Base-by-base conservation (phyloP, 208 protist genomes). In the Wallacemonas sp. region DNA sequence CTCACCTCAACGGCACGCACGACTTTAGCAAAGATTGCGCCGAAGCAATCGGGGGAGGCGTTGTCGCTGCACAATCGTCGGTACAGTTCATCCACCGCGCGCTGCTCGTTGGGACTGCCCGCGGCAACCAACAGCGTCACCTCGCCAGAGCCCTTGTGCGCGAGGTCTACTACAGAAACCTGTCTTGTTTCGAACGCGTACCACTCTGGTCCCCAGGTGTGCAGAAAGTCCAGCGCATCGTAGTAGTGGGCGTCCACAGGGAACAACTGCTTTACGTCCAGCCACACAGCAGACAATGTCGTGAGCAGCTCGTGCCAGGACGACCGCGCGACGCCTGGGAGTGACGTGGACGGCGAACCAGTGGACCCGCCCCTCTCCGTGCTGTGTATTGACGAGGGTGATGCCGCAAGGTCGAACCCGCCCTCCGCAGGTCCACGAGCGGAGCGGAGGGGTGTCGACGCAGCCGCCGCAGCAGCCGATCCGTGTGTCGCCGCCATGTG, bases 191-290 rank as follows among this genome's bases (percentile, higher is more conserved):
- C 39, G 29, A 34, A 27, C 27, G 52, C 54, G 41, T 57, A 50
- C 69, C 62, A 75, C 2, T 52, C 68, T 1, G 52, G 53, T 21
- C 69, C 69, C 69, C 69, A 75, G 26, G 29, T 38, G 1, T 44
- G 37, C 34, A 69, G 19, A 38, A 68, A 63, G 41, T 75, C 69
- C 21, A 45, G n/a, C 2, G 44, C 19, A 33, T 75, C 61, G 46
- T 64, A 75, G 62, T 68, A 75, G 26, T 54, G 36, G 15, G 62
- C 48, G n/a, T 69, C 69, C 32, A 75, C 24, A 10, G 69, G 69
- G 13, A 75, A 34, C 3, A n/a, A 8, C 5, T 12, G 24, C 41
- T 69, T 67, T 1, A 69, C 46, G 6, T 71, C 57, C 10, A 32
- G 30, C 66, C 66, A 71, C 3, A 65, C 32, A 3, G 41, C 21